These are phyloP conservation scores for Protomyces pachydermus DNA, from an alignment of 1,139 yeast species.

Conservation along the genomic window DNA sequence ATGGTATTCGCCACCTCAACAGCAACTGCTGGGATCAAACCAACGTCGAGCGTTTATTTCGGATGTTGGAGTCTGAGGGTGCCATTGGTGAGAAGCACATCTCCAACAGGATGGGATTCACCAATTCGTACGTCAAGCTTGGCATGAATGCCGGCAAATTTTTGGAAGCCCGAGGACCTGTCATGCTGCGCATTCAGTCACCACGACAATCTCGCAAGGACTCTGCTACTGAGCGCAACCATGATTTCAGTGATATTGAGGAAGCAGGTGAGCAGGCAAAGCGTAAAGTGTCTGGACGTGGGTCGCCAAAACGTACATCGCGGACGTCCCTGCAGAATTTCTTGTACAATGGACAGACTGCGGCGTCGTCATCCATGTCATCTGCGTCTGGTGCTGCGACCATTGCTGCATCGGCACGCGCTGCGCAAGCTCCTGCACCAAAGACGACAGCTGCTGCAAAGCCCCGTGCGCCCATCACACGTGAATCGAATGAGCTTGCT, in stretches of 20 bases:
- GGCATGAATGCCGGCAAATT: conserved; percentile 15
- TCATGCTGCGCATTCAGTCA: conserved; percentile 18
- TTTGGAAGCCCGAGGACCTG: conserved; percentile 3
- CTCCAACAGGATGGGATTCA: conserved; percentile 68
- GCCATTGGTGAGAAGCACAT: conserved; percentile 67
- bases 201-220: conserved; percentile 8
- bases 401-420: background rate
- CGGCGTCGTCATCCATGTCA: background rate
- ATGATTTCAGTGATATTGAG: background rate
- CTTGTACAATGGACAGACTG: conserved; percentile 1
- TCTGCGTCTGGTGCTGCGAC: background rate
- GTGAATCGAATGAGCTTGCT: background rate
- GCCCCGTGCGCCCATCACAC: background rate
- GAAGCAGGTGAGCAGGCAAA: background rate
- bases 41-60: conserved; percentile 75
- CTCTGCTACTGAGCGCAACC: conserved; percentile 2
- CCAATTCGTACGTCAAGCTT: conserved; percentile 58
- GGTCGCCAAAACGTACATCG: background rate
- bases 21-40: conserved; percentile 42
- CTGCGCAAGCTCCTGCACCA: background rate
- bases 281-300: background rate
- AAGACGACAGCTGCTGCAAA: background rate
- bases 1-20: conserved; percentile 59
- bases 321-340: conserved; percentile 1
- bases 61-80: conserved; percentile 65